These are phyloP conservation scores for Solanum clarkiae DNA, from an alignment of 257 asterid species.

Conservation along the genomic window DNA sequence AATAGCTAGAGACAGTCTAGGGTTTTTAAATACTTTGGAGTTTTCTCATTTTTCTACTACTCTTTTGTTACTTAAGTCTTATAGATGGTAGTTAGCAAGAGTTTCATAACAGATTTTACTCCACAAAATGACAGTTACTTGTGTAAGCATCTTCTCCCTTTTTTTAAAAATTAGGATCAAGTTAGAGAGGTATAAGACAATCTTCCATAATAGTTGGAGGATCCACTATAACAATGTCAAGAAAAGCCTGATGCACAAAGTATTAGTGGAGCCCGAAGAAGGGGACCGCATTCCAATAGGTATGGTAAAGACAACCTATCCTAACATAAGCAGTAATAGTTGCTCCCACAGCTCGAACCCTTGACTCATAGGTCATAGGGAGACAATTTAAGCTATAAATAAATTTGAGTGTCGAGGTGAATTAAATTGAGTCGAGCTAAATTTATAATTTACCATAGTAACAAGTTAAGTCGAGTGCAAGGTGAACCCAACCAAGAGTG, in stretches of 20 bases:
- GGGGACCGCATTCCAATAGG: neutral
- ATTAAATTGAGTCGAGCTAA: neutral
- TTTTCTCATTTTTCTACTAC: slow-evolving; percentile 17
- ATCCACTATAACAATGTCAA: neutral
- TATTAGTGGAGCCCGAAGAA: neutral
- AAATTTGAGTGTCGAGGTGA: neutral
- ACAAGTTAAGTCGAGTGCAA: neutral
- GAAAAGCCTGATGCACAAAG: neutral
- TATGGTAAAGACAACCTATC: neutral
- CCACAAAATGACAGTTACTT: neutral
- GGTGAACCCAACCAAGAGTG: neutral
- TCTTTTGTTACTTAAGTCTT: slow-evolving; percentile 7
- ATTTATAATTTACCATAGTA: neutral
- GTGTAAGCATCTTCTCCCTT: neutral
- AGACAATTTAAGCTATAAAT: neutral
- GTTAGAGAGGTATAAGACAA: neutral
- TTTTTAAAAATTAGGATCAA: neutral
- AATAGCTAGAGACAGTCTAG: slow-evolving; percentile 49
- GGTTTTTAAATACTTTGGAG: slow-evolving; percentile 34
- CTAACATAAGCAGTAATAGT: neutral
- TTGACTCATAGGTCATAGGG: neutral
- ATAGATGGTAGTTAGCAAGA: slow-evolving; percentile 8
- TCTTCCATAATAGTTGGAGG: neutral
- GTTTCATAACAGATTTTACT: neutral
- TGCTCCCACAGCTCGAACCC: neutral